Base-by-base conservation (phyloP, 2,329 filamentous ascomycete species). In the Phialemoniopsis sp. region DNA sequence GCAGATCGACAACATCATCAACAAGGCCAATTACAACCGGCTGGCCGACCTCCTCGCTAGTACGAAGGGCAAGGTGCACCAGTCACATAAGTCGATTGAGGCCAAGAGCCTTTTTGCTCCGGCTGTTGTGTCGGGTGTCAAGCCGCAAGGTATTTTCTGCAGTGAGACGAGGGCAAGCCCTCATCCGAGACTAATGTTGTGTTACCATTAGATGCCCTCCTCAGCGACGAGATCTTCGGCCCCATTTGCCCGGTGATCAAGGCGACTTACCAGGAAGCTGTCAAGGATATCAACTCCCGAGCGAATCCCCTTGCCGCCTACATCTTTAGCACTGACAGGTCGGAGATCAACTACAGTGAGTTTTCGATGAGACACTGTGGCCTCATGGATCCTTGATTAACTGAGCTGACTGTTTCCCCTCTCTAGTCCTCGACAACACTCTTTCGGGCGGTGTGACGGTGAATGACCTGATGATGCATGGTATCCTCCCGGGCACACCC, bases 401-500 rank as follows among this genome's bases (percentile, higher is more conserved):
- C n/a, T n/a, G n/a, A n/a, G n/a, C 21, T 26, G 10, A 26, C 10
- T 10, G 10, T 26, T 6, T 6, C 21, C 21, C 21, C 21, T 26
- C 6, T 26, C 10, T 10, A 26, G 55, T 67, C 21, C 44, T 65
- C 26, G 46, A 51, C 30, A 54, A 55, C 42, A 63, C 66, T 35
- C 65, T 61, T 13, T 74, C 70, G 5, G 72, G 72, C 8, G 70
- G 71, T 14, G 70, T 73, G 37, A 72, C 68, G 12, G 55, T 73
- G 51, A 76, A 76, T 49, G 70, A 73, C 47, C 57, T 62, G 30
- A 60, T 65, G 45, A 55, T 71, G 33, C 72, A 76, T 43, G 57
- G 58, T 34, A 58, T 54, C 30, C 58, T 67, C 32, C 60, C 62
- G 3, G 57, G 57, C 18, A 60, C 64, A 3, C 71, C 72, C 7